Base-by-base conservation (phyloP, 345 rosid species). In the Rubroshorea leprosula region DNA sequence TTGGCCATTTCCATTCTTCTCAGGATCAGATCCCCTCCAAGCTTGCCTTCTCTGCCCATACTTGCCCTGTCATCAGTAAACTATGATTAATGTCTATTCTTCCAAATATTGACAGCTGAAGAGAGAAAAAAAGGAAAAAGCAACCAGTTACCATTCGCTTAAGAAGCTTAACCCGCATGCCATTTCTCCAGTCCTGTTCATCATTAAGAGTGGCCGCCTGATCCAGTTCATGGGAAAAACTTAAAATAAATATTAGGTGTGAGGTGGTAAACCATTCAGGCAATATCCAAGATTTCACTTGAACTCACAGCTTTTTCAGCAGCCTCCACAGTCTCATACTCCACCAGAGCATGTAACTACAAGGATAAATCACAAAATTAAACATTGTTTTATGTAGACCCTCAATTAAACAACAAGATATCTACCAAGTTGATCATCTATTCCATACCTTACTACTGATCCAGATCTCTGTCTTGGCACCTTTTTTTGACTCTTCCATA, bases 141-240 rank as follows among this genome's bases (percentile, higher is more conserved):
- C 23, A 9, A 57, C 24, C 55, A 63, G 75, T 57, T 75, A 91
- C 98, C 73, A 58, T 55, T 70, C 66, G 77, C 57, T 77, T 86
- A 35, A 84, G 87, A 77, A 78, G 87, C 74, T 83, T 92, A 51
- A 89, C 98, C 41, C 75, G 82, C 78, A 92, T 60, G 50, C 98
- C 98, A 72, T 84, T 86, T 80, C 98, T 81, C 96, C 98, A 92
- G 68, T 92, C 95, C 23, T 70, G 83, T 62, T 78, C 89, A 72
- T 89, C 68, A 64, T 89, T 89, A 58, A 92, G 66, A 23, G 86
- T 82, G 69, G 80, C 77, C 54, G 71, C 93, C 98, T 92, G 74
- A 63, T 71, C 67, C 79, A 68, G 51, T 35, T 35, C 41, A 43
- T 47, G 51, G 21, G 65, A 72, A n/a, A 60, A 23, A 65, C 21